These are phyloP conservation scores for Castanopsis chinensis DNA, from an alignment of 306 rosid species.

Conservation along the genomic window DNA sequence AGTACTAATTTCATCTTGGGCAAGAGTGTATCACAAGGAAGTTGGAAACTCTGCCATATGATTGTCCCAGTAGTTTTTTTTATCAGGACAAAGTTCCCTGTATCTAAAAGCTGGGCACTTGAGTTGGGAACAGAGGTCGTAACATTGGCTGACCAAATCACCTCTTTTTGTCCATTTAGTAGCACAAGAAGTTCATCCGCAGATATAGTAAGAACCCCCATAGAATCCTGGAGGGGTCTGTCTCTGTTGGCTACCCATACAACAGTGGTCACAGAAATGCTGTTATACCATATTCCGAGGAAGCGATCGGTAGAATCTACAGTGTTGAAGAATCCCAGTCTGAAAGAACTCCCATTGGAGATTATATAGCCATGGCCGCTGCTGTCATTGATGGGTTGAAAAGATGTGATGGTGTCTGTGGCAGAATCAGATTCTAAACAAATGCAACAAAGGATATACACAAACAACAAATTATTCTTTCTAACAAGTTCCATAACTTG, in stretches of 20 bases:
- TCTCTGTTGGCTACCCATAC: no score
- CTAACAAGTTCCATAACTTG: no score
- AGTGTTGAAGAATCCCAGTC: no score
- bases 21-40: constrained; percentile 25
- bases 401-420: no score
- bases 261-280: no score
- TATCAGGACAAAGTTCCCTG: constrained; percentile 31
- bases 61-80: not conserved
- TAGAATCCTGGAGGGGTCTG: no score
- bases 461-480: not conserved
- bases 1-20: constrained; percentile 13
- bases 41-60: constrained; percentile 40
- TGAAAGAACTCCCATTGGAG: no score
- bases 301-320: no score
- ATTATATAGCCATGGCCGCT: no score
- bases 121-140: constrained; percentile 7
- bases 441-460: not conserved
- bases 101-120: constrained; percentile 29
- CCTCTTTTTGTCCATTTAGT: constrained; percentile 14
- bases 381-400: no score
- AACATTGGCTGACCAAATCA: constrained; percentile 37
- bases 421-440: not conserved
- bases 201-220: no score
- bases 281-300: no score
- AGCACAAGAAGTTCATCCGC: constrained; percentile 31